phyloP scores from a whole-genome alignment of 2,329 filamentous ascomycete species.

The Beauveria sp. region DNA sequence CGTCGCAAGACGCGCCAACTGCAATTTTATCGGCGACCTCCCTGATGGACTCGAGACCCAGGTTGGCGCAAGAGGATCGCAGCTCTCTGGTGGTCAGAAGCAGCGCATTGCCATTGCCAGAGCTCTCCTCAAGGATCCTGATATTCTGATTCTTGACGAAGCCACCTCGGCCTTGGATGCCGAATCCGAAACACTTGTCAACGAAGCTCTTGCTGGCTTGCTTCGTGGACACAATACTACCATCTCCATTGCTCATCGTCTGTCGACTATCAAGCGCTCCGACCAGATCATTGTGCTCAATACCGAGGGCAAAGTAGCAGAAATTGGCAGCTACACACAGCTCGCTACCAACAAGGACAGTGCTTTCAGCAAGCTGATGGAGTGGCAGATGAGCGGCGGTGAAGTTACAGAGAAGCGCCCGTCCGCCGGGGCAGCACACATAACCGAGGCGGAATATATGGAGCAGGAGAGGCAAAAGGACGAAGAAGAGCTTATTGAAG shows the following conservation, averaged over 20 bases:
- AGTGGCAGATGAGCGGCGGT: constrained; percentile 93
- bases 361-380: constrained; percentile 92
- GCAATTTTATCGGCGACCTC: constrained; percentile 92
- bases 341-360: constrained; percentile 67
- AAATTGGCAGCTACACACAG: constrained; percentile 76
- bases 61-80: constrained; percentile 84
- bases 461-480: constrained; percentile 35
- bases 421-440: constrained; percentile 28
- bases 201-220: constrained; percentile 74
- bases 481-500: constrained; percentile 34
- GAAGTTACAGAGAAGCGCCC: constrained; percentile 44
- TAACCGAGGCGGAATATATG: constrained; percentile 39
- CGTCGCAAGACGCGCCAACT: constrained; percentile 88
- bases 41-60: constrained; percentile 92
- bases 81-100: constrained; percentile 93
- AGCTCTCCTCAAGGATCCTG: constrained; percentile 88
- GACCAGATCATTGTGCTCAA: constrained; percentile 91
- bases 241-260: constrained; percentile 91
- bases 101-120: constrained; percentile 96
- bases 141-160: constrained; percentile 95
- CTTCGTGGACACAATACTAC: constrained; percentile 87
- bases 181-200: constrained; percentile 93
- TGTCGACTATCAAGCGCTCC: constrained; percentile 93
- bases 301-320: constrained; percentile 78
- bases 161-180: constrained; percentile 93